Evolutionary conservation across 768 basidiomycete species (phyloP), one percentile per base, ranked within the genome.

Genomic region (Amanita subjunquillea): DNA sequence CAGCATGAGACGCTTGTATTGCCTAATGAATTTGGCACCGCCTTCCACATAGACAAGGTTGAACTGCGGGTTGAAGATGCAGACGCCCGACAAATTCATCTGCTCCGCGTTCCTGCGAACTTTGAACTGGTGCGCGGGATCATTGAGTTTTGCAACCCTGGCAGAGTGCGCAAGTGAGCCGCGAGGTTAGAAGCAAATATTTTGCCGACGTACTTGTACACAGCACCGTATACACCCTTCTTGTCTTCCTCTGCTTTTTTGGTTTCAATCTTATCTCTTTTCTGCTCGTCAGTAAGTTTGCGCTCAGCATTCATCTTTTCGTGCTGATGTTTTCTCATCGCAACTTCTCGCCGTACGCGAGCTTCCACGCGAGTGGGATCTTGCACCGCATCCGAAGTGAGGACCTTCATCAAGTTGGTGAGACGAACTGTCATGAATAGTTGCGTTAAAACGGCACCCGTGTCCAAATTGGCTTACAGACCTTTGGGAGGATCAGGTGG

Each of bases 321-420:
- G 64, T 99, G 96, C 6, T 73, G 77, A 58, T 91, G 83, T 61
- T 86, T 86, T 56, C 96, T 79, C 73, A 85, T 86, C 0, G 89
- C 88, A 27, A 98, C 95, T 65, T 99, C 96, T 32, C 90, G 77
- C 43, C 92, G 77, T 12, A 99, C 94, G 30, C 91, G 86, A 4
- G 95, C 95, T 66, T 99, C 96, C 3, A 99, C 91, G 48, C 93
- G 84, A 2, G 96, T 99, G 0, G 96, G 96, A 64, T 98, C 96
- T 77, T 92, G 89, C 23, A 99, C 85, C 0, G 94, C 95, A 61
- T 97, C 93, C 7, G 90, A 89, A 0, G 96, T 97, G 25, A 99
- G 74, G 13, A 99, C 96, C 63, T 91, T 92, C 94, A 98, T 98
- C 64, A 98, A 68, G 67, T 99, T 99, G 39, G 89, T 81, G 55